Conservation (phyloP, 2,329 filamentous ascomycete genomes). For the Pseudogymnoascus sp. region DNA sequence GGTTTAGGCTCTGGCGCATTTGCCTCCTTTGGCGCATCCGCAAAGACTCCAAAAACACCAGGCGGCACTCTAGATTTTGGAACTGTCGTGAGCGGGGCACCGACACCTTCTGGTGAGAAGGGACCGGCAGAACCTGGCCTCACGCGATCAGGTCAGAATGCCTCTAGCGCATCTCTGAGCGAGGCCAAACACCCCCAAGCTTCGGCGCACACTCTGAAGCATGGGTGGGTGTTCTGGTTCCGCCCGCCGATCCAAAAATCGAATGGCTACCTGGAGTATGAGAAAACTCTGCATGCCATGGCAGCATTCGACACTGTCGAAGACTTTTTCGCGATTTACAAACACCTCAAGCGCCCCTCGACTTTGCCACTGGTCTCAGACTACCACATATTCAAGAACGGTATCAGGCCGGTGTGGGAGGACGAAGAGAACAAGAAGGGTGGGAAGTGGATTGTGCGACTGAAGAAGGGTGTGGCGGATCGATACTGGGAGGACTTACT, state of each 20-base stretch:
- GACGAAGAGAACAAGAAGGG: constrained; percentile 94
- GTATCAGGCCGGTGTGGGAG: constrained; percentile 95
- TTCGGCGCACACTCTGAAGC: constrained; percentile 58
- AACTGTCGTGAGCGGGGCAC: constrained; percentile 43
- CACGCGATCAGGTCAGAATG: constrained; percentile 23
- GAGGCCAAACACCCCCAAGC: constrained; percentile 38
- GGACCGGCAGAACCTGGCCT: constrained; percentile 14
- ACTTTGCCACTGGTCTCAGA: constrained; percentile 84
- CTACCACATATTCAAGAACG: constrained; percentile 96
- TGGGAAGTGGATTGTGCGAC: constrained; percentile 92
- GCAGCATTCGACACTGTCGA: constrained; percentile 75
- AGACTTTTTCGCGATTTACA: constrained; percentile 85
- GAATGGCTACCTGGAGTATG: constrained; percentile 79
- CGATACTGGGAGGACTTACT: constrained; percentile 95
- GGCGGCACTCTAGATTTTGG: constrained; percentile 73
- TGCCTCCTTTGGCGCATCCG: constrained; percentile 77
- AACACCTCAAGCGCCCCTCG: constrained; percentile 83
- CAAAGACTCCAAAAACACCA: constrained; percentile 80
- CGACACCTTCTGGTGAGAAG: constrained; percentile 55
- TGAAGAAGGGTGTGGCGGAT: constrained; percentile 96
- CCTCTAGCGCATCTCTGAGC: constrained; percentile 40
- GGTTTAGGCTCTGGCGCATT: constrained; percentile 92
- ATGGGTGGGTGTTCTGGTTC: constrained; percentile 96
- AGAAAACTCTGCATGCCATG: constrained; percentile 87
- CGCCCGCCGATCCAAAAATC: constrained; percentile 94